Evolutionary conservation across 164 flowering plant species (phyloP).

Genomic region (Akebia trifoliata): DNA sequence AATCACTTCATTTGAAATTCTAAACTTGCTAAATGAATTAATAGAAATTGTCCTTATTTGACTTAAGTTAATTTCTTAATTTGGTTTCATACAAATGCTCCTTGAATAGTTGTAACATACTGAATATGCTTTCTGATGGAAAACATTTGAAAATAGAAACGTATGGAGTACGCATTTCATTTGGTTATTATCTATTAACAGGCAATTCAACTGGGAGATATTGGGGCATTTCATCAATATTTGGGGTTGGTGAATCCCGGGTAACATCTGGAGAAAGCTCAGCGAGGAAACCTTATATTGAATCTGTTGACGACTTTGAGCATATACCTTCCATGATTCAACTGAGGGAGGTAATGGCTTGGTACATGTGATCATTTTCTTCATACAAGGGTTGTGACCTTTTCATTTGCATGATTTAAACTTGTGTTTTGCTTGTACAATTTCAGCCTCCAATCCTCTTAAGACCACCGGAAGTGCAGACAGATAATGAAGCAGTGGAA

Average conservation of each 20-base stretch:
- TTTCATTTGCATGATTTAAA: background rate
- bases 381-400: background rate
- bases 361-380: too few relatives aligned
- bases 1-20: too few relatives aligned
- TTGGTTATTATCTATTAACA: too few relatives aligned
- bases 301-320: slow-evolving; percentile 15
- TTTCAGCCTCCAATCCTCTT: slow-evolving; percentile 34
- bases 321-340: slow-evolving; percentile 21
- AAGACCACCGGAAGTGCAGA: slow-evolving; percentile 25
- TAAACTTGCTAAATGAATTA: too few relatives aligned
- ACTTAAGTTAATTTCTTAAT: too few relatives aligned
- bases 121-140: too few relatives aligned
- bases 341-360: slow-evolving; percentile 28
- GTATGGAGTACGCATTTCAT: too few relatives aligned
- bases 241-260: slow-evolving; percentile 19
- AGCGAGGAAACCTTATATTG: slow-evolving; percentile 8
- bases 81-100: too few relatives aligned
- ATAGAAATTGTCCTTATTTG: too few relatives aligned
- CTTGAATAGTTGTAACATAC: too few relatives aligned
- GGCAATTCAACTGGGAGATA: slow-evolving; percentile 19
- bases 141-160: too few relatives aligned
- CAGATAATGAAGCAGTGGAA: slow-evolving; percentile 33
- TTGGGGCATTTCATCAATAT: slow-evolving; percentile 34
- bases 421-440: background rate
- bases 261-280: slow-evolving; percentile 15